phyloP scores from a whole-genome alignment of 257 asterid species.

The Scutellaria baicalensis region DNA sequence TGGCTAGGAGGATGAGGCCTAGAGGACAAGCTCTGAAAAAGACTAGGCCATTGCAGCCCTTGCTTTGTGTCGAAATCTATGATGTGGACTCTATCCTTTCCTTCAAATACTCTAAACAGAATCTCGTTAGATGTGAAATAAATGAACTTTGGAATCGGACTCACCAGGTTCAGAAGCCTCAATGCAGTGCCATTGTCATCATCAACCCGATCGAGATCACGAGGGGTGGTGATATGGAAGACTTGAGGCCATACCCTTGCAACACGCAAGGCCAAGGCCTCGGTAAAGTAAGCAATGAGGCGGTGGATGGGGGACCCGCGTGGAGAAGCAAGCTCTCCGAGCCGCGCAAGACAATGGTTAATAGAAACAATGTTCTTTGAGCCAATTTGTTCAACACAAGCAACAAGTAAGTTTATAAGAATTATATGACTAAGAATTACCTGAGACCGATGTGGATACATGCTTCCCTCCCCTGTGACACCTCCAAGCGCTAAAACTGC shows the following conservation, averaged over 20 bases:
- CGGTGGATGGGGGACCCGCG: constrained; percentile 71
- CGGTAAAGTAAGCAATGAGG: constrained; percentile 75
- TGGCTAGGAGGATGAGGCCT: constrained; percentile 70
- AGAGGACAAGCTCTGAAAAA: constrained; percentile 83
- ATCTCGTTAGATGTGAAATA: constrained; percentile 93
- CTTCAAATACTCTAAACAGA: constrained; percentile 67
- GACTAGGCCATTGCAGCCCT: constrained; percentile 93
- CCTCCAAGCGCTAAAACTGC: constrained; percentile 97
- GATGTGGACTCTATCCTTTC: constrained; percentile 74
- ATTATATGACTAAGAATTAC: constrained; percentile 25
- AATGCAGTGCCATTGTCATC: constrained; percentile 46
- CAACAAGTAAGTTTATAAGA: constrained; percentile 62
- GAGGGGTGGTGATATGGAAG: constrained; percentile 58
- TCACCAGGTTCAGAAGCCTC: constrained; percentile 65
- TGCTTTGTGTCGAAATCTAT: constrained; percentile 90
- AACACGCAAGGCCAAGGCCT: constrained; percentile 69
- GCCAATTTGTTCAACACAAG: constrained; percentile 70
- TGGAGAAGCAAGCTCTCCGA: constrained; percentile 94
- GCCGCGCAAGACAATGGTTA: constrained; percentile 60
- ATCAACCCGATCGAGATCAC: constrained; percentile 61
- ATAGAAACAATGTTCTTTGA: constrained; percentile 45
- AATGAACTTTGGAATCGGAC: constrained; percentile 74
- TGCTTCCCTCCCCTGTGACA: constrained; percentile 97
- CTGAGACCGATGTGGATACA: constrained; percentile 78
- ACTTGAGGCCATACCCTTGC: constrained; percentile 74